phyloP scores from a whole-genome alignment of 495 filamentous ascomycete species.

The Trichoderma orchidacearum region DNA sequence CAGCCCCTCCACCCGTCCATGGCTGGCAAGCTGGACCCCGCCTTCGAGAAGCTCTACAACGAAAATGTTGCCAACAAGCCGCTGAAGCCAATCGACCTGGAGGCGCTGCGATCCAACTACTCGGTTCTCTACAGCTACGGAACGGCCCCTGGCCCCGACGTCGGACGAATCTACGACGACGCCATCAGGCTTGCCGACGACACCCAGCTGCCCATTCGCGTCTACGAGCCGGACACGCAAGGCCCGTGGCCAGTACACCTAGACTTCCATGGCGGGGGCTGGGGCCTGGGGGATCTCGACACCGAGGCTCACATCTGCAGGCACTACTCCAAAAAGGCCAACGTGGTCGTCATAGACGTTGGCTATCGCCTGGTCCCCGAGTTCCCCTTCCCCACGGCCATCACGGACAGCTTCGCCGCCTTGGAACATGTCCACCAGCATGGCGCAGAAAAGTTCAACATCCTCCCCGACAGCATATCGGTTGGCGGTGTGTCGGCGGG shows the following conservation, averaged over 20 bases:
- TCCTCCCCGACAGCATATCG: conserved; percentile 28
- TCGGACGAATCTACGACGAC: conserved; percentile 1
- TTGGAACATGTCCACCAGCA: neutral
- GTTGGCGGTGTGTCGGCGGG: conserved; percentile 38
- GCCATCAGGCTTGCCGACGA: neutral
- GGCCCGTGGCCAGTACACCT: conserved; percentile 1
- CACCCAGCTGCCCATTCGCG: neutral
- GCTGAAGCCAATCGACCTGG: conserved; percentile 2
- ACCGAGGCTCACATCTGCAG: conserved; percentile 30
- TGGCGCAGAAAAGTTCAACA: conserved; percentile 16
- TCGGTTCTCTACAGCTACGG: conserved; percentile 1
- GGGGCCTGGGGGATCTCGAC: conserved; percentile 31
- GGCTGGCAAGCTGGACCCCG: conserved; percentile 3
- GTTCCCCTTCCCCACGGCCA: conserved; percentile 7
- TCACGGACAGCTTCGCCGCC: conserved; percentile 2
- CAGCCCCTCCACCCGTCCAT: conserved; percentile 3
- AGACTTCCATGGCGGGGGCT: conserved; percentile 19
- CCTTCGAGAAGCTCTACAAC: conserved; percentile 3
- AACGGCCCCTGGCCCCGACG: neutral
- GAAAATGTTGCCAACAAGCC: neutral
- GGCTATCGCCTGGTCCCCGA: conserved; percentile 31
- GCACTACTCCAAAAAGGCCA: conserved; percentile 27
- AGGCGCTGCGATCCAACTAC: neutral
- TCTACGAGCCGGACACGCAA: neutral
- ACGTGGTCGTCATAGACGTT: conserved; percentile 33